A percentile compares a stretch with the other conserved stretches of the same genome.
Evolutionary conservation across 768 basidiomycete genomes (phyloP).

Genomic region (Podaxis sp.): DNA sequence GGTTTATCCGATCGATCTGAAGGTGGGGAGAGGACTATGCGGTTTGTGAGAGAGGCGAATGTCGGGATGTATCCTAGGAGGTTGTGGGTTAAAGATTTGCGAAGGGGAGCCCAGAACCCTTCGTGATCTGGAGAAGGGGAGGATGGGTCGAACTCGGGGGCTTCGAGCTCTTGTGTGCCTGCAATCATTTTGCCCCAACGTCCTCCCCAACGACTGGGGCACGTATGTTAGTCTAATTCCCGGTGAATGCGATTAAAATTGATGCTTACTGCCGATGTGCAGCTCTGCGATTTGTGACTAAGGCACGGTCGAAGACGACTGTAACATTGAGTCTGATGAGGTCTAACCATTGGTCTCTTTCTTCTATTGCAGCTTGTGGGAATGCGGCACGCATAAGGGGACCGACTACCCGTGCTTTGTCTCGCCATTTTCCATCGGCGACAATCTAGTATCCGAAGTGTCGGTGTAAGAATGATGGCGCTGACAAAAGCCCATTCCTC

Average conservation of each 20-base stretch:
- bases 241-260: too few species aligned
- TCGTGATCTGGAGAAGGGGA: neutral
- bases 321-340: slow-evolving; percentile 43
- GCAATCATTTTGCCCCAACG: slow-evolving; percentile 38
- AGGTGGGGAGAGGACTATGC: slow-evolving; percentile 18
- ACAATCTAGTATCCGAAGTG: slow-evolving; percentile 22
- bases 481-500: neutral
- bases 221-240: neutral
- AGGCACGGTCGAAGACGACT: slow-evolving; percentile 59
- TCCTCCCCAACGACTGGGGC: slow-evolving; percentile 25
- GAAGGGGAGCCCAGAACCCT: slow-evolving; percentile 37
- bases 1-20: slow-evolving; percentile 21
- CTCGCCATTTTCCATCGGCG: slow-evolving; percentile 49
- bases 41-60: slow-evolving; percentile 15
- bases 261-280: slow-evolving; percentile 48
- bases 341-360: slow-evolving; percentile 63
- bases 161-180: slow-evolving; percentile 30
- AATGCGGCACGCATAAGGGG: slow-evolving; percentile 67
- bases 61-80: slow-evolving; percentile 32
- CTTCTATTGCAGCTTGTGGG: slow-evolving; percentile 57
- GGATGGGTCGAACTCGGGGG: slow-evolving; percentile 14
- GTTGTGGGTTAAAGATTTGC: slow-evolving; percentile 27
- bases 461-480: slow-evolving; percentile 9
- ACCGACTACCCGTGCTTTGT: slow-evolving; percentile 58
- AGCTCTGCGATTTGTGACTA: slow-evolving; percentile 63